Evolutionary conservation across 202 grass and related monocot genomes (phyloP).

Genomic region (Setaria italica): DNA sequence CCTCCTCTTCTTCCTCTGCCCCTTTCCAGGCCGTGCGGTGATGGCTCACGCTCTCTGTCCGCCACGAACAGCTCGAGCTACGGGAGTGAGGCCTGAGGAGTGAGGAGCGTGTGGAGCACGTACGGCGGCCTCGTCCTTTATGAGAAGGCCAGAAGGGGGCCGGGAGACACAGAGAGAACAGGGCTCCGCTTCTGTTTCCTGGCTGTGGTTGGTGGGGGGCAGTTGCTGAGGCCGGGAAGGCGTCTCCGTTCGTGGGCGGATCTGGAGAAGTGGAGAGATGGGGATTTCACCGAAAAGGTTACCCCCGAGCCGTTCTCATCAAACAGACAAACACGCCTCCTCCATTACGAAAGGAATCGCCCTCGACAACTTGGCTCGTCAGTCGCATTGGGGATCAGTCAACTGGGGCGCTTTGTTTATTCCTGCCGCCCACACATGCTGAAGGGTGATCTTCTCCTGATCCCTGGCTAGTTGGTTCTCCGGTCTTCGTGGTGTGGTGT

Average conservation of each 20-base stretch:
- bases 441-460: not conserved
- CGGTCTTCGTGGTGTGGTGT: not conserved
- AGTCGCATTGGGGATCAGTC: not conserved
- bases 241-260: conserved; percentile 35
- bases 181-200: not conserved
- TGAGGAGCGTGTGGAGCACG: conserved; percentile 17
- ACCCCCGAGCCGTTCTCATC: not conserved
- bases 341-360: not conserved
- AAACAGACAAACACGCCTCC: not conserved
- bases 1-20: not conserved
- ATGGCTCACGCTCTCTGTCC: not conserved
- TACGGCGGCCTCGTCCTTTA: not conserved
- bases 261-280: not conserved
- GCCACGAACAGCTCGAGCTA: not conserved
- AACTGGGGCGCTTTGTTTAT: not conserved
- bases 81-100: not conserved
- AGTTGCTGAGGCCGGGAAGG: conserved; percentile 29
- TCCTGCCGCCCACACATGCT: not conserved
- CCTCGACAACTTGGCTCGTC: not conserved
- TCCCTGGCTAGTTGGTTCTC: not conserved
- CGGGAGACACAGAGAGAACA: not conserved
- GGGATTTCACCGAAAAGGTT: conserved; percentile 41
- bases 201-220: conserved; percentile 16
- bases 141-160: too few species aligned
- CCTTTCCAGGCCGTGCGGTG: not conserved